phyloP scores from a whole-genome alignment of 140 eudicot genomes.

The Anethum foeniculum region DNA sequence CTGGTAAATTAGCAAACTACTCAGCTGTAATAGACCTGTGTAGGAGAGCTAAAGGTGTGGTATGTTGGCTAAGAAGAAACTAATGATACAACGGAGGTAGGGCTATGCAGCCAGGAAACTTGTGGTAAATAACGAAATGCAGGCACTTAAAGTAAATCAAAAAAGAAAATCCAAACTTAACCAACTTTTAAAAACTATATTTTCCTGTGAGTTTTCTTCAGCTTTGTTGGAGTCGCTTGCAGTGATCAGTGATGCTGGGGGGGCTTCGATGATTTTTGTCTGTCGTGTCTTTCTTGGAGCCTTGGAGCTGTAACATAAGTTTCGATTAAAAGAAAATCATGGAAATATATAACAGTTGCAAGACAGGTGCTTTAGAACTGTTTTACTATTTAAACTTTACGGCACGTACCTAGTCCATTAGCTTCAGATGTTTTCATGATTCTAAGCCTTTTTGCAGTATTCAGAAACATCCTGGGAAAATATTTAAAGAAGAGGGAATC shows the following conservation, averaged over 20 bases:
- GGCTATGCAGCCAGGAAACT: background rate
- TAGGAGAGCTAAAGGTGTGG: conserved; percentile 13
- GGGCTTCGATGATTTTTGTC: conserved; percentile 25
- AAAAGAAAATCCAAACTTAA: conserved; percentile 17
- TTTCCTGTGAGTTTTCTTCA: conserved; percentile 26
- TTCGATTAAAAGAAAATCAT: background rate
- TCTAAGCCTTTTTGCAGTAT: conserved; percentile 66
- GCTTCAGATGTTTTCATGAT: conserved; percentile 81
- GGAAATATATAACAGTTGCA: background rate
- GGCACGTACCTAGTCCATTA: conserved; percentile 59
- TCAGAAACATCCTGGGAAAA: conserved; percentile 59
- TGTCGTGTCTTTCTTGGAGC: conserved; percentile 45
- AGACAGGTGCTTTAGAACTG: background rate
- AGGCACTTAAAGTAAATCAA: background rate
- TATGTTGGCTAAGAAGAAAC: conserved; percentile 7
- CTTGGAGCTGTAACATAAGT: conserved; percentile 49
- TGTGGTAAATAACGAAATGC: conserved; percentile 11
- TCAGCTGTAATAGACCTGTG: conserved; percentile 27
- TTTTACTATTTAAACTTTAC: background rate
- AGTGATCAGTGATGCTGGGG: conserved; percentile 16
- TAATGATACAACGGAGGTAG: background rate
- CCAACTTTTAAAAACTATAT: conserved; percentile 28
- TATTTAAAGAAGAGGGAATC: background rate
- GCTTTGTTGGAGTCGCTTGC: conserved; percentile 14
- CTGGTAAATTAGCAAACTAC: conserved; percentile 34